Percentiles rank a stretch among this genome's conserved stretches.
Conservation (phyloP, 2,329 filamentous ascomycete species). For the Zymoseptoria pseudotritici region DNA sequence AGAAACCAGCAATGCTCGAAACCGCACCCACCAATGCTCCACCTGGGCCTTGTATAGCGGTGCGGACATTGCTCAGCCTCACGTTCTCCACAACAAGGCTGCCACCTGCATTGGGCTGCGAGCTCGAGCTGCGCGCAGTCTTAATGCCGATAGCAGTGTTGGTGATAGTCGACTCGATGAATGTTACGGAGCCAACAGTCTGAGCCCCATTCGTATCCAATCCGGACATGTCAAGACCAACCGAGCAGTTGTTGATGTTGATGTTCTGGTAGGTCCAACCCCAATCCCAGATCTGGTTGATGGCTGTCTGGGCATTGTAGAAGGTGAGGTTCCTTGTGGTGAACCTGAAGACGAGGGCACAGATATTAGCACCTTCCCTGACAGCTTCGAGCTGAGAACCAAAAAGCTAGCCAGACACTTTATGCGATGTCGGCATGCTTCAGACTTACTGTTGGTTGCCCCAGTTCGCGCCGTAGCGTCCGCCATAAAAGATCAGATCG, state of each 20-base stretch:
- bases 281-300: constrained; percentile 55
- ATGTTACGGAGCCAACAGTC: constrained; percentile 47
- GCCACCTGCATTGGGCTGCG: constrained; percentile 40
- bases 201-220: constrained; percentile 35
- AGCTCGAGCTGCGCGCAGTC: constrained; percentile 39
- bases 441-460: constrained; percentile 36
- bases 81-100: constrained; percentile 51
- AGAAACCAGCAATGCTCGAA: constrained; percentile 34
- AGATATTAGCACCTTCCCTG: neutral
- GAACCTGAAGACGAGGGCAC: constrained; percentile 3
- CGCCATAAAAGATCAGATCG: constrained; percentile 40
- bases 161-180: constrained; percentile 50
- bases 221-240: constrained; percentile 45
- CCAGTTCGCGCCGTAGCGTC: constrained; percentile 34
- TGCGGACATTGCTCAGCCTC: constrained; percentile 42
- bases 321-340: constrained; percentile 52
- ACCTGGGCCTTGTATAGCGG: constrained; percentile 35
- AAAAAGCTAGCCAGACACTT: too few species aligned
- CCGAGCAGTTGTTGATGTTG: constrained; percentile 47
- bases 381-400: neutral
- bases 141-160: constrained; percentile 45
- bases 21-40: constrained; percentile 26
- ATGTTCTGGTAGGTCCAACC: constrained; percentile 41
- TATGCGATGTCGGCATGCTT: too few species aligned
- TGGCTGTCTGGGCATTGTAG: constrained; percentile 44